Percentiles rank a stretch among this genome's conserved stretches.
phyloP scores from a whole-genome alignment of 2,329 filamentous ascomycete genomes.

The Arthroderma sp. region DNA sequence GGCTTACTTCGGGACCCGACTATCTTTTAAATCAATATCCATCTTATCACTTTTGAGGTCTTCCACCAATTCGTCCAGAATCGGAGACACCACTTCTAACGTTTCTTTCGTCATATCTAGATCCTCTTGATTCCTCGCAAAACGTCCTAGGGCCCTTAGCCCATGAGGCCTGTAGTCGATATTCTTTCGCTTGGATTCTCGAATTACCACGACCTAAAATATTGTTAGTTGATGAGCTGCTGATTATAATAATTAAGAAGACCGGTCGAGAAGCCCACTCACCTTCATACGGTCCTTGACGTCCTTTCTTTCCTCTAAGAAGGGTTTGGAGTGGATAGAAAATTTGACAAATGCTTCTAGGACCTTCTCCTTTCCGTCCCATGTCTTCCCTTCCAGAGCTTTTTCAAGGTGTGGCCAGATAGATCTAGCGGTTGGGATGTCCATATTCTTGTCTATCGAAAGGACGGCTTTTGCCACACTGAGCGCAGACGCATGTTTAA shows the following conservation, averaged over 20 bases:
- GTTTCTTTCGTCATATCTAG: slow-evolving; percentile 59
- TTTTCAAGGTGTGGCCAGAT: slow-evolving; percentile 80
- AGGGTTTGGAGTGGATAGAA: slow-evolving; percentile 48
- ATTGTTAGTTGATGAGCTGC: background rate
- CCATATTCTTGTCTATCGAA: slow-evolving; percentile 2
- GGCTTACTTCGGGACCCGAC: slow-evolving; percentile 27
- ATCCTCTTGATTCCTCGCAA: slow-evolving; percentile 56
- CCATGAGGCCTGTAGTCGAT: slow-evolving; percentile 68
- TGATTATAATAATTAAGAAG: background rate
- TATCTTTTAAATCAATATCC: slow-evolving; percentile 50
- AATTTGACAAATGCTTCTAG: slow-evolving; percentile 70
- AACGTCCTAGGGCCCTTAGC: slow-evolving; percentile 58
- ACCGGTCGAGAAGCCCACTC: slow-evolving; percentile 14
- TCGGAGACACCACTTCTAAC: slow-evolving; percentile 49
- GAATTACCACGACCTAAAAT: slow-evolving; percentile 51
- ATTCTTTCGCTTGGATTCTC: slow-evolving; percentile 89
- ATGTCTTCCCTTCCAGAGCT: slow-evolving; percentile 76
- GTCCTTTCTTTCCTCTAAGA: slow-evolving; percentile 48
- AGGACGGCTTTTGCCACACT: slow-evolving; percentile 60
- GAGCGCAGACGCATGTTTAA: slow-evolving; percentile 79
- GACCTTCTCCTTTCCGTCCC: slow-evolving; percentile 79
- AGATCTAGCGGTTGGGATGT: background rate
- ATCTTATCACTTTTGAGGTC: slow-evolving; percentile 46
- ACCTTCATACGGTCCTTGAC: slow-evolving; percentile 59
- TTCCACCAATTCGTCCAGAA: slow-evolving; percentile 47